These are phyloP conservation scores for Adansonia grandidieri DNA, from an alignment of 441 rosid genomes.

Conservation along the genomic window DNA sequence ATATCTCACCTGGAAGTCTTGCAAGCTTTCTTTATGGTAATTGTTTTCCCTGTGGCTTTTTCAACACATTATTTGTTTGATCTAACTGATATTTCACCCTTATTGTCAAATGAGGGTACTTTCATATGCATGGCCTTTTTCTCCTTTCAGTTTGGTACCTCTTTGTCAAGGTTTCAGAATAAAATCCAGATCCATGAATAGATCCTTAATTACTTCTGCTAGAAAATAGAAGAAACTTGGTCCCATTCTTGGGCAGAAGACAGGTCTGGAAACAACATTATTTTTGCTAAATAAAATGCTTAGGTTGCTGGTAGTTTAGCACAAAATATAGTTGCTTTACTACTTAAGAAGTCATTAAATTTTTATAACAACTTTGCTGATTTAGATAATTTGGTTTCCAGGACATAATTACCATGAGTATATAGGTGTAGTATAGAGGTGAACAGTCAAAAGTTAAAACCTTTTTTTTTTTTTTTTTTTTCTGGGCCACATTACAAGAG, in stretches of 20 bases:
- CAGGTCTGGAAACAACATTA: not conserved
- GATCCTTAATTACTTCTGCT: not conserved
- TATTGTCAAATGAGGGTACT: not conserved
- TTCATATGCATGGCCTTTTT: not conserved
- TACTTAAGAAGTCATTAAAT: not conserved
- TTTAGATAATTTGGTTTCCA: not conserved
- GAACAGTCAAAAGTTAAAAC: not conserved
- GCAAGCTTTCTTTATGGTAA: conserved; percentile 97
- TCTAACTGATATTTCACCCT: not conserved
- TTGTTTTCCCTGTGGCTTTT: conserved; percentile 25
- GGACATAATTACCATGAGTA: not conserved
- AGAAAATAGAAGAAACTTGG: not conserved
- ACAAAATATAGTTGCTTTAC: not conserved
- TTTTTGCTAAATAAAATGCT: not conserved
- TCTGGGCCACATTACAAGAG: not conserved
- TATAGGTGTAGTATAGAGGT: not conserved
- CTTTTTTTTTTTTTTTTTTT: not conserved
- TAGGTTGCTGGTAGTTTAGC: not conserved
- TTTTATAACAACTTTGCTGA: not conserved
- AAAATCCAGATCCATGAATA: not conserved
- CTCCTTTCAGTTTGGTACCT: not conserved
- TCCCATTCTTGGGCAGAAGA: not conserved
- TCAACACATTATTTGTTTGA: not conserved
- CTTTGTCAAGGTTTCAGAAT: not conserved
- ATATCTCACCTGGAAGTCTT: conserved; percentile 93